Percentiles rank a stretch among this genome's conserved stretches.
These are phyloP conservation scores for Xylaria curta DNA, from an alignment of 495 filamentous ascomycete genomes.

Conservation along the genomic window DNA sequence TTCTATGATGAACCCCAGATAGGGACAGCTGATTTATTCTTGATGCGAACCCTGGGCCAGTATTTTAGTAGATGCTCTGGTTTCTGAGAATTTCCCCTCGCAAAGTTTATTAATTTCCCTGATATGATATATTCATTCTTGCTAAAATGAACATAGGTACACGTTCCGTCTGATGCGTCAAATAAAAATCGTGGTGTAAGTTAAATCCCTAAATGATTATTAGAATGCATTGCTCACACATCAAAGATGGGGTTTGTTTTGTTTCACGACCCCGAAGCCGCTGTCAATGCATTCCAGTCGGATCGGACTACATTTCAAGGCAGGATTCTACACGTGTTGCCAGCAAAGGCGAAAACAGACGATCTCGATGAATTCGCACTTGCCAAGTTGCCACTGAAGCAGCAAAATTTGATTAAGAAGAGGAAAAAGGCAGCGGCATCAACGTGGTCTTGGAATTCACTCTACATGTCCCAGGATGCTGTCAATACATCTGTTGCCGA, in stretches of 20 bases:
- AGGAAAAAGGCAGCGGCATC: conserved; percentile 76
- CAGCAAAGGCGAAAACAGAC: conserved; percentile 78
- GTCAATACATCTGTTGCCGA: conserved; percentile 90
- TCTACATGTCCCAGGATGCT: conserved; percentile 98
- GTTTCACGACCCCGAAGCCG: conserved; percentile 70
- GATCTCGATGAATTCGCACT: conserved; percentile 86
- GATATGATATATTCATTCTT: conserved; percentile 33
- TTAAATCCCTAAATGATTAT: not conserved
- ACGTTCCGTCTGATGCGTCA: conserved; percentile 39
- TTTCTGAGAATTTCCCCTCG: conserved; percentile 51
- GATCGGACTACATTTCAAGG: conserved; percentile 91
- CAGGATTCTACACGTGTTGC: conserved; percentile 86
- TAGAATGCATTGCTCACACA: conserved; percentile 19
- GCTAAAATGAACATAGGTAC: conserved; percentile 42
- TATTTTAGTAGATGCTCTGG: conserved; percentile 71
- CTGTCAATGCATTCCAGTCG: conserved; percentile 74
- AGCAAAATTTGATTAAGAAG: conserved; percentile 86
- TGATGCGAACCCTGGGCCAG: conserved; percentile 65
- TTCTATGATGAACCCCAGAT: conserved; percentile 95
- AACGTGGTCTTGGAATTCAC: conserved; percentile 93
- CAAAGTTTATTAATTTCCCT: conserved; percentile 34
- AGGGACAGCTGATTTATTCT: conserved; percentile 96
- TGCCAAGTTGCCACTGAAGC: conserved; percentile 89
- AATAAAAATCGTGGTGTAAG: conserved; percentile 36
- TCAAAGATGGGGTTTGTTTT: conserved; percentile 74